Conservation (phyloP, 345 rosid species). For the Hevea brasiliensis region DNA sequence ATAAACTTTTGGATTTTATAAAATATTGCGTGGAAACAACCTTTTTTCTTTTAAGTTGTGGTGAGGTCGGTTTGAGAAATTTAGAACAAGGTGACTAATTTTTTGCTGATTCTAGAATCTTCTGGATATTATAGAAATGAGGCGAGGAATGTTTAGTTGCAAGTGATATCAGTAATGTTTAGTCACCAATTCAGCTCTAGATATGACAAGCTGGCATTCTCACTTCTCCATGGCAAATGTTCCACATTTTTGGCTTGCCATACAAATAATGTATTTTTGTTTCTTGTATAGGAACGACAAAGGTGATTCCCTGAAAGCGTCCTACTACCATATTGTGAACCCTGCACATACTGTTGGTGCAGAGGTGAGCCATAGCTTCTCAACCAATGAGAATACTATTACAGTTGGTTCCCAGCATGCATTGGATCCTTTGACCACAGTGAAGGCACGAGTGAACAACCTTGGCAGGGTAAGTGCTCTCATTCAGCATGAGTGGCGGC, state of each 20-base stretch:
- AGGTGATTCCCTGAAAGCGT: constrained; percentile 62
- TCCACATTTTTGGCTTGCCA: neutral
- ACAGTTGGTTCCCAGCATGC: constrained; percentile 78
- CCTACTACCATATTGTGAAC: constrained; percentile 75
- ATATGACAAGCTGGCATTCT: neutral
- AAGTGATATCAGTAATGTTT: neutral
- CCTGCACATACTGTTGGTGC: constrained; percentile 74
- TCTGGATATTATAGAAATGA: neutral
- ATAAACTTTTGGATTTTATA: neutral
- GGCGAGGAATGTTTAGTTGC: neutral
- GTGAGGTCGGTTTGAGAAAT: neutral
- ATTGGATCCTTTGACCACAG: constrained; percentile 64
- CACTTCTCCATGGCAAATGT: neutral
- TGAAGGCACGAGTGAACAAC: constrained; percentile 82
- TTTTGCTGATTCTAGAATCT: neutral
- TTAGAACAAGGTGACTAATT: neutral
- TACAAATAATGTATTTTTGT: neutral
- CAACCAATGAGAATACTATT: constrained; percentile 67
- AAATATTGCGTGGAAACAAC: neutral
- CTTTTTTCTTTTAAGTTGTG: neutral
- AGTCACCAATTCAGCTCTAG: neutral
- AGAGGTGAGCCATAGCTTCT: constrained; percentile 71
- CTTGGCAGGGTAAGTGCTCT: constrained; percentile 72
- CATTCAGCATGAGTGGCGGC: constrained; percentile 91
- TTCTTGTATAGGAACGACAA: constrained; percentile 66